Conservation (phyloP, 768 basidiomycete genomes). For the Roridomyces roridus region DNA sequence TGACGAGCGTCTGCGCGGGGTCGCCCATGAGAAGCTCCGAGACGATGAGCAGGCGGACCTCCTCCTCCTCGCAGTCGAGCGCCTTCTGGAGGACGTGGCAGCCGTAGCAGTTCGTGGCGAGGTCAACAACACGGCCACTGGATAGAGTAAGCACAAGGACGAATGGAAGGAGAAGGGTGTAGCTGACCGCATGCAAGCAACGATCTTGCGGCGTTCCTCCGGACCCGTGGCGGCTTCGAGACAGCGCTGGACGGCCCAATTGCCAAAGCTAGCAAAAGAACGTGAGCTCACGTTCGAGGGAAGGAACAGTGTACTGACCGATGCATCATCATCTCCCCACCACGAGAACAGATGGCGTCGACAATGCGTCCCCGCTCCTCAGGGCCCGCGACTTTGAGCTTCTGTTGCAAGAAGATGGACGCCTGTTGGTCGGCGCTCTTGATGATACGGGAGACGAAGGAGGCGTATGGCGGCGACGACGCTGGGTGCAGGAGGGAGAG, state of each 20-base stretch:
- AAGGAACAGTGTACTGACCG: conserved; percentile 47
- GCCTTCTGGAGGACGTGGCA: conserved; percentile 92
- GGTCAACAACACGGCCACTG: conserved; percentile 84
- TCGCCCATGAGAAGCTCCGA: conserved; percentile 85
- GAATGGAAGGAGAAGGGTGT: not conserved
- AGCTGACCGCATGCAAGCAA: conserved; percentile 82
- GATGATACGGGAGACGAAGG: conserved; percentile 86
- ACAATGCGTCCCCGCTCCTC: conserved; percentile 84
- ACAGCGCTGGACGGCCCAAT: conserved; percentile 91
- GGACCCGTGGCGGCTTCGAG: conserved; percentile 77
- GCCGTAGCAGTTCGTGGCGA: conserved; percentile 89
- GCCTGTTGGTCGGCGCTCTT: conserved; percentile 91
- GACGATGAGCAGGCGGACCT: conserved; percentile 81
- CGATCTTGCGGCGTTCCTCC: conserved; percentile 82
- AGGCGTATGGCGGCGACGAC: conserved; percentile 81
- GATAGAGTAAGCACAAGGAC: conserved; percentile 4
- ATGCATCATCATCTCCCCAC: conserved; percentile 94
- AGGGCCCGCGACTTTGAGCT: conserved; percentile 83
- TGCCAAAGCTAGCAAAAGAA: conserved; percentile 70
- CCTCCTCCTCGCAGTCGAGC: conserved; percentile 84
- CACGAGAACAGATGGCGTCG: conserved; percentile 83
- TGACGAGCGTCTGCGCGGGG: conserved; percentile 84
- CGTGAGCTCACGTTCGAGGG: conserved; percentile 3
- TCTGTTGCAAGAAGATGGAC: conserved; percentile 89
- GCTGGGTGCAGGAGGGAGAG: conserved; percentile 85